These are phyloP conservation scores for Pezicula neosporulosa DNA, from an alignment of 2,329 filamentous ascomycete species.

Conservation along the genomic window DNA sequence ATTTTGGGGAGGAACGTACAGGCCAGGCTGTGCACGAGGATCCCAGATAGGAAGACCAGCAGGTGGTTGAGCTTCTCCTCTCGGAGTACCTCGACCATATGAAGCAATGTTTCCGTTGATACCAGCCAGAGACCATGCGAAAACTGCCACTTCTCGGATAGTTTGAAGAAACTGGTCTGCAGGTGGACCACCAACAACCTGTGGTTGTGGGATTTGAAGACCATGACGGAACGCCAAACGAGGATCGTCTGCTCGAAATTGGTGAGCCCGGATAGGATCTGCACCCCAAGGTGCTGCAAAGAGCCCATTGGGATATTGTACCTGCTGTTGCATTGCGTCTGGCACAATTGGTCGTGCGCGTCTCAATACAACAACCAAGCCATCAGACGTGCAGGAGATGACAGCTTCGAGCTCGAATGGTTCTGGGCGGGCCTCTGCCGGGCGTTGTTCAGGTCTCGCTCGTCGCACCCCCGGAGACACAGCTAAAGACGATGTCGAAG, in stretches of 20 bases:
- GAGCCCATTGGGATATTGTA: conserved; percentile 55
- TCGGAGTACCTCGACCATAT: conserved; percentile 58
- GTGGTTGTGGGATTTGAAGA: conserved; percentile 36
- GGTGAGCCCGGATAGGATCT: conserved; percentile 53
- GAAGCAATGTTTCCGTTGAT: conserved; percentile 73
- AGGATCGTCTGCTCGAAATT: conserved; percentile 28
- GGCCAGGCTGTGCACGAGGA: conserved; percentile 30
- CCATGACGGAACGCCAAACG: conserved; percentile 39
- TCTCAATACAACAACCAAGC: conserved; percentile 76
- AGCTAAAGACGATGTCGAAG: conserved; percentile 26
- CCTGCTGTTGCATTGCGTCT: conserved; percentile 42
- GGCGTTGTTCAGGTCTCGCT: neutral
- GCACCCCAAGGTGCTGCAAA: conserved; percentile 80
- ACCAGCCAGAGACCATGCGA: conserved; percentile 77
- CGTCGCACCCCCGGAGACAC: conserved; percentile 12
- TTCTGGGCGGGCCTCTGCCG: conserved; percentile 25
- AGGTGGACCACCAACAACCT: conserved; percentile 46
- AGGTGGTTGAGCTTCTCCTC: conserved; percentile 59
- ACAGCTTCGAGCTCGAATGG: conserved; percentile 78
- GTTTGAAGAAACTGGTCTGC: conserved; percentile 69
- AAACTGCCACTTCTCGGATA: conserved; percentile 83
- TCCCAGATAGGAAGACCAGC: conserved; percentile 61
- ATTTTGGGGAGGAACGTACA: conserved; percentile 34
- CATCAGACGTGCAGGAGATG: conserved; percentile 88
- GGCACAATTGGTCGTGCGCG: conserved; percentile 70